phyloP scores from a whole-genome alignment of 1,284 basidiomycete genomes.

The Cystobasidium pallidum region DNA sequence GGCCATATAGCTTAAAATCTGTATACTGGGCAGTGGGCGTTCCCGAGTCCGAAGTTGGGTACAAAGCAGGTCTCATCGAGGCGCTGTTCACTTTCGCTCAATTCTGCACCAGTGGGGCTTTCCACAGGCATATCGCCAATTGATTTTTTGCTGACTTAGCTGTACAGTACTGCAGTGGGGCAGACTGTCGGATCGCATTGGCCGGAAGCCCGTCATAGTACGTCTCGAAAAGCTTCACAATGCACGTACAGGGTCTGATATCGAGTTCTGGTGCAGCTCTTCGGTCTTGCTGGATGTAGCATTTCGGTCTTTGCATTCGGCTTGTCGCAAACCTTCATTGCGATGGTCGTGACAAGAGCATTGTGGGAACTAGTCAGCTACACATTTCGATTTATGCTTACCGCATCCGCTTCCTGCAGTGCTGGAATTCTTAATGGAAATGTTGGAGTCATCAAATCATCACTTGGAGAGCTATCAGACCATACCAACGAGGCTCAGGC shows the following conservation, averaged over 20 bases:
- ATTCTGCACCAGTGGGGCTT: slow-evolving; percentile 51
- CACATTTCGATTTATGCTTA: not conserved
- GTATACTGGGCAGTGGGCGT: slow-evolving; percentile 19
- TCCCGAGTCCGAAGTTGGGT: slow-evolving; percentile 48
- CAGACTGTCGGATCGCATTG: slow-evolving; percentile 55
- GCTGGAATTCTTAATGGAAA: slow-evolving; percentile 45
- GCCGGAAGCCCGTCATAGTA: slow-evolving; percentile 47
- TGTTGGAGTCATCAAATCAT: slow-evolving; percentile 46
- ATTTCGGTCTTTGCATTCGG: slow-evolving; percentile 57
- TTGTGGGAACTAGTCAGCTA: slow-evolving; percentile 23
- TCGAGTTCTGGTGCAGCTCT: slow-evolving; percentile 50
- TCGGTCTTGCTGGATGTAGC: slow-evolving; percentile 56
- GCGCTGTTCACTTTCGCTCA: slow-evolving; percentile 56
- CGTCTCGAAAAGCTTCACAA: slow-evolving; percentile 48
- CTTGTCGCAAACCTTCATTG: slow-evolving; percentile 53
- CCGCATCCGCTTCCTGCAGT: not conserved
- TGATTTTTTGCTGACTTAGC: not conserved
- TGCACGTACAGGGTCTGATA: slow-evolving; percentile 55
- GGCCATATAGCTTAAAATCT: not conserved
- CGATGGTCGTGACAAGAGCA: slow-evolving; percentile 54
- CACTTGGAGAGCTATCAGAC: slow-evolving; percentile 54
- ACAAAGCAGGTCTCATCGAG: slow-evolving; percentile 57
- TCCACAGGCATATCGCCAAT: not conserved
- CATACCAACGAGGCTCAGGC: slow-evolving; percentile 51
- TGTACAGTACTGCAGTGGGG: slow-evolving; percentile 55